Percentiles rank a stretch among this genome's conserved stretches.
phyloP scores from a whole-genome alignment of 2,329 filamentous ascomycete species.

The Fusarium paranaense region DNA sequence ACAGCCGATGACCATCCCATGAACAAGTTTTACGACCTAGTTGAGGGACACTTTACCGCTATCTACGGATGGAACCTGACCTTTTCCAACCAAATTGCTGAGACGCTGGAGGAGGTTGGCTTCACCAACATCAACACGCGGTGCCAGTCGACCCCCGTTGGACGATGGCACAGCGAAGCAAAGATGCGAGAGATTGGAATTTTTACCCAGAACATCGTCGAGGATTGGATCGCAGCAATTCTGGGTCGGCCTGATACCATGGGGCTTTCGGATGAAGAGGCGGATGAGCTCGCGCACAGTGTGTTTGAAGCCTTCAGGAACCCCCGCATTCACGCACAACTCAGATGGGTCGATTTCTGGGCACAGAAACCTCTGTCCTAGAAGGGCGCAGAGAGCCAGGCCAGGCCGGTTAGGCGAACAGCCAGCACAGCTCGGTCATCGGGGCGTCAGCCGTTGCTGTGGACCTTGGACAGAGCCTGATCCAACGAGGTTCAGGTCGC shows the following conservation, averaged over 20 bases:
- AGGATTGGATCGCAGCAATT: slow-evolving; percentile 51
- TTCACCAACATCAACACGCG: slow-evolving; percentile 49
- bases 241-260: slow-evolving; percentile 48
- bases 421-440: not conserved
- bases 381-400: not conserved
- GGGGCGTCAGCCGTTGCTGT: slow-evolving; percentile 9
- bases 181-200: slow-evolving; percentile 53
- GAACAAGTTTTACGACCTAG: slow-evolving; percentile 48
- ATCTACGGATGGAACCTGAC: slow-evolving; percentile 52
- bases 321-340: slow-evolving; percentile 47
- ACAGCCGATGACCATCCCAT: slow-evolving; percentile 47
- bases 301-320: slow-evolving; percentile 49
- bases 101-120: slow-evolving; percentile 47
- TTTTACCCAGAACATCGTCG: slow-evolving; percentile 50
- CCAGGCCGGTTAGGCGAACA: not conserved
- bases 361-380: slow-evolving; percentile 51
- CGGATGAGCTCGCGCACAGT: slow-evolving; percentile 46
- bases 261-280: slow-evolving; percentile 50
- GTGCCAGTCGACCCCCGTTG: slow-evolving; percentile 49
- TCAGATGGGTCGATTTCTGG: slow-evolving; percentile 53
- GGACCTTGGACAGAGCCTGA: slow-evolving; percentile 11
- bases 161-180: slow-evolving; percentile 52
- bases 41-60: slow-evolving; percentile 47
- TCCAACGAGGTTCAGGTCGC: slow-evolving; percentile 18
- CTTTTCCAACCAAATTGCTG: slow-evolving; percentile 44